These are phyloP conservation scores for Nicotiana tomentosiformis DNA, from an alignment of 257 asterid species.

Conservation along the genomic window DNA sequence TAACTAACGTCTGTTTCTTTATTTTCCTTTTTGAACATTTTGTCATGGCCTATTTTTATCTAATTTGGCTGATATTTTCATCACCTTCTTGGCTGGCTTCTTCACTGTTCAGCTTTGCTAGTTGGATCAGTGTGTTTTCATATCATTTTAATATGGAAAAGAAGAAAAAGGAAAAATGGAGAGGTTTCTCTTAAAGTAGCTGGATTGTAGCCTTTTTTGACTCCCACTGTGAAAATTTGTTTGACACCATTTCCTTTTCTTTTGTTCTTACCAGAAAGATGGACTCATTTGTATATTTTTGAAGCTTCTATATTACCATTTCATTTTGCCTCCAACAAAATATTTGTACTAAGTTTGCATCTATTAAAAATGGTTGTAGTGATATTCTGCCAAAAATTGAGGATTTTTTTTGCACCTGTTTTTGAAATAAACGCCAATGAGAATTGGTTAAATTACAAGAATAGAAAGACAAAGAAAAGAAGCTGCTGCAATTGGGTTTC, in stretches of 20 bases:
- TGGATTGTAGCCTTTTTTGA: neutral
- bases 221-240: neutral
- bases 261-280: neutral
- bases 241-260: neutral
- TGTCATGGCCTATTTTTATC: neutral
- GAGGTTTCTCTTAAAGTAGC: neutral
- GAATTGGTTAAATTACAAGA: neutral
- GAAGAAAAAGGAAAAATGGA: neutral
- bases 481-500: neutral
- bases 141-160: neutral
- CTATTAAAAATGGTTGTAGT: neutral
- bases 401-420: neutral
- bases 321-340: neutral
- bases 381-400: neutral
- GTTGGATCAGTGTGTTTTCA: neutral
- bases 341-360: neutral
- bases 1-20: conserved; percentile 3
- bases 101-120: conserved; percentile 1
- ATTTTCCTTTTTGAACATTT: neutral
- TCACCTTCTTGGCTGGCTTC: neutral
- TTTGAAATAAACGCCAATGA: neutral
- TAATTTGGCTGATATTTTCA: conserved; percentile 5
- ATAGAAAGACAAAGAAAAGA: neutral
- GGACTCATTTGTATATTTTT: neutral
- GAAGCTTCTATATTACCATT: neutral